Evolutionary conservation across 148 eudicot species (phyloP).

Genomic region (Camellia japonica): DNA sequence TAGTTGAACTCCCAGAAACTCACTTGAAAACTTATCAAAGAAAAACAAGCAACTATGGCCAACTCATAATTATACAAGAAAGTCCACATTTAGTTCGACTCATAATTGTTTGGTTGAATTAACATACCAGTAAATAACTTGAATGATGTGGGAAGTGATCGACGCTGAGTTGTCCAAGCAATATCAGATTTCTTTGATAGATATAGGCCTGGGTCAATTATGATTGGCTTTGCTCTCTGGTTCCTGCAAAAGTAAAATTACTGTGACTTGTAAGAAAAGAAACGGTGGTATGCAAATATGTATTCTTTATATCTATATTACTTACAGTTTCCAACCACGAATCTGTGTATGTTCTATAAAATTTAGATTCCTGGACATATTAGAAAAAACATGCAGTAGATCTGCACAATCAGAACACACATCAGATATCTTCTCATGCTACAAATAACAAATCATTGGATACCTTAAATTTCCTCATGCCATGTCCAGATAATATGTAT

Average conservation of each 20-base stretch:
- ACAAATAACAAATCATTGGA: not conserved
- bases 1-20: not conserved
- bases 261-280: not conserved
- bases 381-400: slow-evolving; percentile 79
- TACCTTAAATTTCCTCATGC: not conserved
- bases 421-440: slow-evolving; percentile 9
- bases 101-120: not conserved
- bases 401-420: slow-evolving; percentile 54
- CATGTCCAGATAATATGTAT: not conserved
- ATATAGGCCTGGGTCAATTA: slow-evolving; percentile 90
- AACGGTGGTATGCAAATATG: slow-evolving; percentile 4
- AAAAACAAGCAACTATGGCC: not conserved
- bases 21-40: not conserved
- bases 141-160: slow-evolving; percentile 87
- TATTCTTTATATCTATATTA: slow-evolving; percentile 8
- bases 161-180: slow-evolving; percentile 62
- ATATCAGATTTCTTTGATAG: slow-evolving; percentile 86
- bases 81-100: not conserved
- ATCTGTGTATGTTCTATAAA: slow-evolving; percentile 74
- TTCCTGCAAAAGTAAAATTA: slow-evolving; percentile 46
- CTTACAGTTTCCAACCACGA: slow-evolving; percentile 92
- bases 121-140: slow-evolving; percentile 79
- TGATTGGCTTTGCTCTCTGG: slow-evolving; percentile 83
- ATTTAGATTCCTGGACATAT: slow-evolving; percentile 74
- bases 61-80: slow-evolving; percentile 5